Evolutionary conservation across 2,329 filamentous ascomycete genomes (phyloP).

Genomic region (Endoconidiophora polonica): DNA sequence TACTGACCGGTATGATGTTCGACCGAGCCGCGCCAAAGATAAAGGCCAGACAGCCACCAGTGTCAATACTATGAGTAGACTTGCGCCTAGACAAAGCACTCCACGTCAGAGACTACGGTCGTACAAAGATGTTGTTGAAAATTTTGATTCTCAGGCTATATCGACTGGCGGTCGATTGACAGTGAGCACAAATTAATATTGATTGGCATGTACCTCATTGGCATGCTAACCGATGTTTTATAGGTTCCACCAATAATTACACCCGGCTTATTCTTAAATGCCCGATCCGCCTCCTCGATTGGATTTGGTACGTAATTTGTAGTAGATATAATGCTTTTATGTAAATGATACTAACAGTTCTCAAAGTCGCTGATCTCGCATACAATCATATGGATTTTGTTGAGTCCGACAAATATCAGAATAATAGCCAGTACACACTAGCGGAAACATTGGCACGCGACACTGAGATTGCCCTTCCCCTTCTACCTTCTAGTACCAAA

Average conservation of each 20-base stretch:
- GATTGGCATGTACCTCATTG: too few relatives aligned
- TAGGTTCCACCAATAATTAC: background rate
- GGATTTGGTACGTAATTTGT: constrained; percentile 14
- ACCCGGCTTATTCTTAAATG: constrained; percentile 22
- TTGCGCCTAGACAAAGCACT: constrained; percentile 15
- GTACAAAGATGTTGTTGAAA: constrained; percentile 32
- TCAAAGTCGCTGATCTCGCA: constrained; percentile 32
- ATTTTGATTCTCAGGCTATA: constrained; percentile 39
- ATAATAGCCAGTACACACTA: too few relatives aligned
- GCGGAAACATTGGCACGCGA: too few relatives aligned
- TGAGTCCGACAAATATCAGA: background rate
- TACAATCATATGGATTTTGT: constrained; percentile 36
- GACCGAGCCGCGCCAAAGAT: constrained; percentile 12
- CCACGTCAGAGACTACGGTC: constrained; percentile 20
- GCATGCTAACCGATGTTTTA: background rate
- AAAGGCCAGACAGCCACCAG: too few relatives aligned
- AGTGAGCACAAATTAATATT: constrained; percentile 14
- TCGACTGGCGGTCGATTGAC: constrained; percentile 21
- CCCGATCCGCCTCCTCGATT: constrained; percentile 15
- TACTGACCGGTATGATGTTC: constrained; percentile 36
- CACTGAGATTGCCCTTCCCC: too few relatives aligned
- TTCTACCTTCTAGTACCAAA: too few relatives aligned
- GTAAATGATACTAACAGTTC: constrained; percentile 13
- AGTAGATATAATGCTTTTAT: background rate
- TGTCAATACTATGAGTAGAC: background rate